Percentiles rank a stretch among this genome's conserved stretches.
Evolutionary conservation across 768 basidiomycete species (phyloP).

Genomic region (Hypsizygus marmoreus): DNA sequence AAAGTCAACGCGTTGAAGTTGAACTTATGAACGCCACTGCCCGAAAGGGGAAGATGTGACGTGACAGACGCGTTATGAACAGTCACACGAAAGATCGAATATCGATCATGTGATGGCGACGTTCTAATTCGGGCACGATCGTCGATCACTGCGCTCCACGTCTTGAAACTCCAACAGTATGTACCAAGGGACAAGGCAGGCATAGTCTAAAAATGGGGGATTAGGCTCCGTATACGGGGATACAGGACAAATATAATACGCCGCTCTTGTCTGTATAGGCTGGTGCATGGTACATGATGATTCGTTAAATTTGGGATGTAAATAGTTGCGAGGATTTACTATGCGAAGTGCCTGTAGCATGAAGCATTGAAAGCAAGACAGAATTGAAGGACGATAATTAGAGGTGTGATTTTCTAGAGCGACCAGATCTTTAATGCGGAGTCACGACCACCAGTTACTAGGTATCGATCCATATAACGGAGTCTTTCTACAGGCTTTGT

Average conservation of each 20-base stretch:
- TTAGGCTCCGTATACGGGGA: no score
- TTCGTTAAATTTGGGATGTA: background rate
- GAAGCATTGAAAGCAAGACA: slow-evolving; percentile 12
- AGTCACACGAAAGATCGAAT: no score
- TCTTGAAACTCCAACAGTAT: no score
- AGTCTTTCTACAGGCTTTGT: slow-evolving; percentile 83
- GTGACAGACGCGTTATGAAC: slow-evolving; percentile 12
- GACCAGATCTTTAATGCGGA: slow-evolving; percentile 91
- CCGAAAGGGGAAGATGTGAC: background rate
- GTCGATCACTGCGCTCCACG: no score
- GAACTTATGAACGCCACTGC: background rate
- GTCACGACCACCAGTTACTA: slow-evolving; percentile 89
- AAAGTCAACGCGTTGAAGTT: background rate
- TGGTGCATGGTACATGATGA: slow-evolving; percentile 7
- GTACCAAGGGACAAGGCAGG: no score
- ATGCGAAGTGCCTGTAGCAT: background rate
- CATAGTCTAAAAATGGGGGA: no score
- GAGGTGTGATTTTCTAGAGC: slow-evolving; percentile 48
- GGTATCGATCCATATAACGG: slow-evolving; percentile 95
- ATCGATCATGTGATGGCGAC: slow-evolving; percentile 6
- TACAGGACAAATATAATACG: no score
- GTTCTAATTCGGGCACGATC: no score
- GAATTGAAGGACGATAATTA: slow-evolving; percentile 1
- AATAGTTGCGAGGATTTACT: background rate
- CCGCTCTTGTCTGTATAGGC: background rate